Conservation (phyloP, 139 green algal species). For the Pycnococcus provasolii region DNA sequence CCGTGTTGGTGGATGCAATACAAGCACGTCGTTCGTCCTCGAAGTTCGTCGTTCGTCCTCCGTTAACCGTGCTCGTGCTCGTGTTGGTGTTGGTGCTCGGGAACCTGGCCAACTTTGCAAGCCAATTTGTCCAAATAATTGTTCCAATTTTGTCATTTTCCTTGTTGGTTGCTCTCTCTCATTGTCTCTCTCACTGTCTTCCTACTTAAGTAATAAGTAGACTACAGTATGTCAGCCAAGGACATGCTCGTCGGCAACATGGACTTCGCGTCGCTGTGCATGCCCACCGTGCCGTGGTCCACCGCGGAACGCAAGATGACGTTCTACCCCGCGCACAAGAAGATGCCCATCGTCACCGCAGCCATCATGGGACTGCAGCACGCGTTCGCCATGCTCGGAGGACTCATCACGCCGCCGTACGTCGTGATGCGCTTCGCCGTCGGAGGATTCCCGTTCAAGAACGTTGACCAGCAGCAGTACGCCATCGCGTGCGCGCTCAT, state of each 20-base stretch:
- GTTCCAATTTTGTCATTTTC: no score
- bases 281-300: conserved; percentile 19
- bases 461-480: conserved; percentile 30
- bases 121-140: no score
- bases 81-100: no score
- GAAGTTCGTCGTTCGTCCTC: no score
- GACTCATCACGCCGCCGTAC: conserved; percentile 40
- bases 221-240: background rate
- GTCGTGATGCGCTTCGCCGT: conserved; percentile 29
- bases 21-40: no score
- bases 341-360: conserved; percentile 38
- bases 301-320: background rate
- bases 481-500: conserved; percentile 44
- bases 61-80: no score
- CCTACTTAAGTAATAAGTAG: no score
- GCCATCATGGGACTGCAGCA: conserved; percentile 62
- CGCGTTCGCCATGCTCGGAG: conserved; percentile 42
- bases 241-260: conserved; percentile 25
- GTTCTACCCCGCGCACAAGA: conserved; percentile 32
- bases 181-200: no score
- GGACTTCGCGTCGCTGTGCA: conserved; percentile 18
- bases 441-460: conserved; percentile 8
- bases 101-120: no score
- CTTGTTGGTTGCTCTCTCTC: no score
- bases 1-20: no score